Evolutionary conservation across 2,329 filamentous ascomycete species (phyloP), one percentile per base, ranked within the genome.

Genomic region (Aspergillus fumigatus): DNA sequence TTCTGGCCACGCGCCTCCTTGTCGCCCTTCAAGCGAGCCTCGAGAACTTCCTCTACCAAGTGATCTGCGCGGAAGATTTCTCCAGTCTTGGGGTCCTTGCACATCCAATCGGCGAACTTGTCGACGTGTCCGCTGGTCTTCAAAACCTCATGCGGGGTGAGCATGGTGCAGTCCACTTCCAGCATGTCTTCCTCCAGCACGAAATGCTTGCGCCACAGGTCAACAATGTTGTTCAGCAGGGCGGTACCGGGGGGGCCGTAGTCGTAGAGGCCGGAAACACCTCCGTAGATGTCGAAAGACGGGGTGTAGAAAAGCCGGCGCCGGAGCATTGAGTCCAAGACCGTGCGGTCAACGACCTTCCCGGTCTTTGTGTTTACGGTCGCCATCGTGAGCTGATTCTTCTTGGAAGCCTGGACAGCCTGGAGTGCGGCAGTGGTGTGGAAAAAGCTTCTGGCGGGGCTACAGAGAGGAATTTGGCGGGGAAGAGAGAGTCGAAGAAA

Each of bases 31-130:
- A 99, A 78, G 41, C 94, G 84, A 50, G 85, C 80, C 80, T 97
- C 92, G 52, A 99, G 84, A 40, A 97, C 87, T 67, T 96, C 90
- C 81, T 97, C 92, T 64, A 99, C 92, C 68, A 97, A 85, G 79
- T 99, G 94, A 72, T 99, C 94, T 57, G 94, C 92, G 66, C 94
- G 87, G 73, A 99, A 86, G 70, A 97, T 96, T 75, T 99, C 94
- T 72, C 94, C 94, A 68, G 88, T 96, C 83, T 96, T 95, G 61
- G 93, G 91, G 75, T 99, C 94, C 77, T 96, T 96, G 86, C 90
- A 96, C 92, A 97, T 97, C 90, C 90, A 97, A 75, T 97, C 93
- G 76, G 91, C 89, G 71, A 97, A 97, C 77, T 96, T 96, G 76
- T 97, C 93, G 63, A 97, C 94, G 78, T 99, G 94, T 62, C 94